These are phyloP conservation scores for Globisporangium okanoganense DNA, from an alignment of 352 stramenopile genomes.

Conservation along the genomic window DNA sequence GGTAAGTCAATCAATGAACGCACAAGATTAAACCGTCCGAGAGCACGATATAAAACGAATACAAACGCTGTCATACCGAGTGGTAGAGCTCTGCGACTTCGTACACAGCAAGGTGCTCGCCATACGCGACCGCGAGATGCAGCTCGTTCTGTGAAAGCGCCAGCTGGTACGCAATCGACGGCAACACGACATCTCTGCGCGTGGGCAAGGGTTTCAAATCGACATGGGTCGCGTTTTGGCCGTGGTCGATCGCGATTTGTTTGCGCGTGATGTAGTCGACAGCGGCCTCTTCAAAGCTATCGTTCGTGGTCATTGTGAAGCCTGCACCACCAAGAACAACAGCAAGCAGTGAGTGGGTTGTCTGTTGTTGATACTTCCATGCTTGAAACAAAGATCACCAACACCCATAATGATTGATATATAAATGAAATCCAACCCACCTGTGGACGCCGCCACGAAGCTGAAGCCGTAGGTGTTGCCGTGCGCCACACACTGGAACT, in stretches of 20 bases:
- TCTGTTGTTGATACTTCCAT: too few relatives aligned
- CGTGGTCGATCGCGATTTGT: conserved; percentile 50
- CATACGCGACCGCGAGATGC: conserved; percentile 48
- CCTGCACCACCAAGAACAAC: conserved; percentile 17
- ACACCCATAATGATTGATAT: neutral
- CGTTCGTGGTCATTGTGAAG: conserved; percentile 37
- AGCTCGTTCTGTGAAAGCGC: conserved; percentile 52
- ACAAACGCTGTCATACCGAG: conserved; percentile 28
- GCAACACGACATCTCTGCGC: conserved; percentile 31
- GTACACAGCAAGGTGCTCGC: conserved; percentile 40
- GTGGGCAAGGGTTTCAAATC: conserved; percentile 36
- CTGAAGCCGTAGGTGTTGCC: conserved; percentile 56
- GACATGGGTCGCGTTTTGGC: conserved; percentile 43
- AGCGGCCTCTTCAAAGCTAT: conserved; percentile 28
- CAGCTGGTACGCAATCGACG: conserved; percentile 42
- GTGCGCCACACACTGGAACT: conserved; percentile 52
- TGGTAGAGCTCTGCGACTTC: conserved; percentile 50
- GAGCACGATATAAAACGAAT: neutral
- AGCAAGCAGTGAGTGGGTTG: neutral
- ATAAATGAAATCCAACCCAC: conserved; percentile 17
- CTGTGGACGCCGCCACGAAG: conserved; percentile 38
- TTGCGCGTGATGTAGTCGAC: conserved; percentile 41
- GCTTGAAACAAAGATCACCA: too few relatives aligned
- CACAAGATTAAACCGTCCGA: neutral
- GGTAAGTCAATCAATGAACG: neutral